Evolutionary conservation across 495 filamentous ascomycete genomes (phyloP).

Genomic region (Penicillium angulare): DNA sequence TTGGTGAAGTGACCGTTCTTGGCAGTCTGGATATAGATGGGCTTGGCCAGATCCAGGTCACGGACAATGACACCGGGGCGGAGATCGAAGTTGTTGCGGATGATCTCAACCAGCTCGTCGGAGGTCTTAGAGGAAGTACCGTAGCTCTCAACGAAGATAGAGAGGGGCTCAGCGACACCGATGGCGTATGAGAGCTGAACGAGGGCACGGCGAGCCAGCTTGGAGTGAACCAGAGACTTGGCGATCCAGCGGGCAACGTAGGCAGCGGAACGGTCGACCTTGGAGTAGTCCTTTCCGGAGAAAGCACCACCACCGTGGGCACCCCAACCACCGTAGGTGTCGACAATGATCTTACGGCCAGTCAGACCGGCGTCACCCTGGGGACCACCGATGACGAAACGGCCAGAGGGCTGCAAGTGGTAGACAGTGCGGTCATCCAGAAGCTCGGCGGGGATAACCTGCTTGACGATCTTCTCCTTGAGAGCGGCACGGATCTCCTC

Average conservation of each 20-base stretch:
- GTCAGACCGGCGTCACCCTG: constrained; percentile 99
- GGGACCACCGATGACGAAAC: constrained; percentile 98
- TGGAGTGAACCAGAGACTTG: constrained; percentile 90
- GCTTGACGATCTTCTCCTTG: constrained; percentile 95
- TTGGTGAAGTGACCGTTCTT: constrained; percentile 99
- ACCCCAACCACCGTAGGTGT: constrained; percentile 99
- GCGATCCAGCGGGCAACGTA: constrained; percentile 98
- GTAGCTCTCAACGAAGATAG: constrained; percentile 67
- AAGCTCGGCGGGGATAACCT: constrained; percentile 87
- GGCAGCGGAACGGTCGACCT: constrained; percentile 97
- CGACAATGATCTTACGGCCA: constrained; percentile 99
- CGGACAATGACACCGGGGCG: constrained; percentile 97
- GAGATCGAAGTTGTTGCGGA: constrained; percentile 93
- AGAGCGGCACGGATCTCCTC: constrained; percentile 93
- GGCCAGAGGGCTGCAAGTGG: constrained; percentile 97
- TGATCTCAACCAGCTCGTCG: constrained; percentile 90
- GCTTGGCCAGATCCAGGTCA: constrained; percentile 91
- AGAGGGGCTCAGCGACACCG: constrained; percentile 95
- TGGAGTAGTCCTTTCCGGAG: constrained; percentile 99
- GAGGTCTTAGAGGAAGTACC: constrained; percentile 73
- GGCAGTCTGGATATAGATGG: constrained; percentile 96
- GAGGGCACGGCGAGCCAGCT: constrained; percentile 83
- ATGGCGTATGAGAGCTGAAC: constrained; percentile 99
- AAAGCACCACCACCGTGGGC: constrained; percentile 99
- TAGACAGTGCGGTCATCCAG: constrained; percentile 91